A percentile compares a stretch with the other conserved stretches of the same genome.
Conservation (phyloP, 1,139 yeast genomes). For the Kazachstania sp. region DNA sequence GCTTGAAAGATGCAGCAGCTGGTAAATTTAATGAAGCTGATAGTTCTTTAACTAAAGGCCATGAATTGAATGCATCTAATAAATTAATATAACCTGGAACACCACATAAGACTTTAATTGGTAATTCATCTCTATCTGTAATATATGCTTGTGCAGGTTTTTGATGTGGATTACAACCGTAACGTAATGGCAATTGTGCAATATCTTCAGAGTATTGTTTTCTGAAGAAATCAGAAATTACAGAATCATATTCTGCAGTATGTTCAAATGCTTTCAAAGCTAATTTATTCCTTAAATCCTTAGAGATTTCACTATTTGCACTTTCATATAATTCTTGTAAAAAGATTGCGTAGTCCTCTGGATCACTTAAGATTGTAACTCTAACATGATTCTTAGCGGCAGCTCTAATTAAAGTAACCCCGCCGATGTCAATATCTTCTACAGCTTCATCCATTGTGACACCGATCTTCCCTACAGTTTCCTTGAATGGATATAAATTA, state of each 20-base stretch:
- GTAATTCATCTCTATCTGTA: slow-evolving; percentile 67
- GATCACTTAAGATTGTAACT: slow-evolving; percentile 91
- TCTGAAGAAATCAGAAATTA: slow-evolving; percentile 94
- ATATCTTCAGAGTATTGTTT: slow-evolving; percentile 88
- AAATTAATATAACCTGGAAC: slow-evolving; percentile 96
- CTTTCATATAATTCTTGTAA: slow-evolving; percentile 53
- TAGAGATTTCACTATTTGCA: slow-evolving; percentile 56
- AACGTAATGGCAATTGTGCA: slow-evolving; percentile 87
- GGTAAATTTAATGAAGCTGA: slow-evolving; percentile 91
- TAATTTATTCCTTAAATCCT: slow-evolving; percentile 65
- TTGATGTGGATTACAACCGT: slow-evolving; percentile 99
- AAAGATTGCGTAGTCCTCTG: slow-evolving; percentile 81
- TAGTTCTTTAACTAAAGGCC: slow-evolving; percentile 97
- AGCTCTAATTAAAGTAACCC: slow-evolving; percentile 93
- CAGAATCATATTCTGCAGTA: slow-evolving; percentile 94
- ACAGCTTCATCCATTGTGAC: slow-evolving; percentile 97
- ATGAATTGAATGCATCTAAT: slow-evolving; percentile 91
- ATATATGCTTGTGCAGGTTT: slow-evolving; percentile 98
- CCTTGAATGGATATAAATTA: slow-evolving; percentile 96
- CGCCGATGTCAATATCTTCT: slow-evolving; percentile 97
- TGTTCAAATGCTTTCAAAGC: slow-evolving; percentile 97
- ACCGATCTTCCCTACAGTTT: slow-evolving; percentile 89
- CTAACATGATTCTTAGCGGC: slow-evolving; percentile 98
- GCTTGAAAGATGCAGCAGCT: slow-evolving; percentile 98
- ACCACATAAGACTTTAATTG: slow-evolving; percentile 88